Conservation (phyloP, 1,284 basidiomycete genomes). For the Pseudozyma sp. region DNA sequence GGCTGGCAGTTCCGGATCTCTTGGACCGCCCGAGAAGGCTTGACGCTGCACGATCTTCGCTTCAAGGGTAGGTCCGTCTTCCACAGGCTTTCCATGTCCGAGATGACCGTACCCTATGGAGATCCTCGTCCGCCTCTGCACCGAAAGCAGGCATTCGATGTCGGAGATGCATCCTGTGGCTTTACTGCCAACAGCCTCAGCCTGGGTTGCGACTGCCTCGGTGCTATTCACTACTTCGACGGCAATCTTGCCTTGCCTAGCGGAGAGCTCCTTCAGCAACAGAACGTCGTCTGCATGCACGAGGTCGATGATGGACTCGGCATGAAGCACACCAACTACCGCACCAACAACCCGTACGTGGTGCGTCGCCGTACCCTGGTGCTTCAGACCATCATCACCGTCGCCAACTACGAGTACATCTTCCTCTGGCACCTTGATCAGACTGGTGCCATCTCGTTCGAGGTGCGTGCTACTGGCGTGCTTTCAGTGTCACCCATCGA, state of each 20-base stretch:
- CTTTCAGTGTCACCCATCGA: constrained; percentile 68
- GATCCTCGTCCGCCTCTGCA: constrained; percentile 65
- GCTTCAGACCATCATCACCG: constrained; percentile 86
- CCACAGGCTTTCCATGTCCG: constrained; percentile 70
- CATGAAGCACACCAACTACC: constrained; percentile 78
- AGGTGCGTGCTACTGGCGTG: constrained; percentile 85
- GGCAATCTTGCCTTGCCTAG: constrained; percentile 64
- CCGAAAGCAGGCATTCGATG: constrained; percentile 70
- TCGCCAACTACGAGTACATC: constrained; percentile 85
- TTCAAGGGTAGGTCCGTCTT: constrained; percentile 62
- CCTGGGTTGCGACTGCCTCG: constrained; percentile 72
- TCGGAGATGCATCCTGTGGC: constrained; percentile 71
- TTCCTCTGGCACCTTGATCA: constrained; percentile 82
- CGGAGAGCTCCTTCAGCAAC: constrained; percentile 48
- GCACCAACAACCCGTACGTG: constrained; percentile 78
- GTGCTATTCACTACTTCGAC: constrained; percentile 69
- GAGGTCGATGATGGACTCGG: constrained; percentile 83
- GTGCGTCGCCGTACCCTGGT: constrained; percentile 84
- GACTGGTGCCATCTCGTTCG: constrained; percentile 83
- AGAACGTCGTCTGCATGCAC: constrained; percentile 88
- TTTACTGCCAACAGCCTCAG: constrained; percentile 69
- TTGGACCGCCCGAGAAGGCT: constrained; percentile 68
- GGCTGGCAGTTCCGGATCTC: constrained; percentile 53
- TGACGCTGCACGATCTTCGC: constrained; percentile 61
- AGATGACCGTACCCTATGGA: constrained; percentile 71